Percentiles rank a stretch among this genome's conserved stretches.
These are phyloP conservation scores for Trichosporon inkin DNA, from an alignment of 1,284 basidiomycete genomes.

Conservation along the genomic window DNA sequence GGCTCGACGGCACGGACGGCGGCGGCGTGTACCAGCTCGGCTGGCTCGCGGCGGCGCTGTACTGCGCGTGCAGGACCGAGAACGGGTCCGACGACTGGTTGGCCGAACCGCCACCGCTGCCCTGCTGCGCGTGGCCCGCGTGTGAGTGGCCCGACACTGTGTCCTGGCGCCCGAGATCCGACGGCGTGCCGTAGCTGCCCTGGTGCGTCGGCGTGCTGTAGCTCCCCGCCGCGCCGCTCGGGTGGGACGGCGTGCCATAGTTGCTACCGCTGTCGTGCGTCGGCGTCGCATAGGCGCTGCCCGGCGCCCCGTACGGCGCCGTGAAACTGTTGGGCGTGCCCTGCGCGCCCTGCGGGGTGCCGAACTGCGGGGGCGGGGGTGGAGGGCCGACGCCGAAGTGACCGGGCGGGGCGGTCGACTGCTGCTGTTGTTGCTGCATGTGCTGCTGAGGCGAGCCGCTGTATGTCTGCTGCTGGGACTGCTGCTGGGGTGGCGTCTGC, in stretches of 20 bases:
- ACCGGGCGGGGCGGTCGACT: neutral
- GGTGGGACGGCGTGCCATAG: neutral
- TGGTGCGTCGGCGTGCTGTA: neutral
- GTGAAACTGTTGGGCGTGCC: neutral
- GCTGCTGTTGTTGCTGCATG: neutral
- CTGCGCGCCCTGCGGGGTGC: neutral
- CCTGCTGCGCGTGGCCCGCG: slow-evolving; percentile 23
- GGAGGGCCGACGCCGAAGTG: neutral
- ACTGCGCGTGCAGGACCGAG: neutral
- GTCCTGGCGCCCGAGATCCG: neutral
- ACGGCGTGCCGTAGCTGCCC: neutral
- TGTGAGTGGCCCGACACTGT: neutral
- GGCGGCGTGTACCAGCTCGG: slow-evolving; percentile 14
- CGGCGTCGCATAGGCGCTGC: neutral
- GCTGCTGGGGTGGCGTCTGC: neutral
- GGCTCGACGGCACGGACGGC: slow-evolving; percentile 9
- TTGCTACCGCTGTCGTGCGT: neutral
- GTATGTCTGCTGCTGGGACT: neutral
- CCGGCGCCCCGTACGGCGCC: neutral
- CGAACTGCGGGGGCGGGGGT: neutral
- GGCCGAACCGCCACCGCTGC: slow-evolving; percentile 15
- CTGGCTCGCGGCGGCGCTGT: neutral
- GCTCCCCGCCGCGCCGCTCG: too few species aligned
- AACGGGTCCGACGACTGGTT: neutral
- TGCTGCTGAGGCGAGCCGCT: neutral